Evolutionary conservation across 75 land plant genomes (phyloP).

Genomic region (Pinus tabuliformis): DNA sequence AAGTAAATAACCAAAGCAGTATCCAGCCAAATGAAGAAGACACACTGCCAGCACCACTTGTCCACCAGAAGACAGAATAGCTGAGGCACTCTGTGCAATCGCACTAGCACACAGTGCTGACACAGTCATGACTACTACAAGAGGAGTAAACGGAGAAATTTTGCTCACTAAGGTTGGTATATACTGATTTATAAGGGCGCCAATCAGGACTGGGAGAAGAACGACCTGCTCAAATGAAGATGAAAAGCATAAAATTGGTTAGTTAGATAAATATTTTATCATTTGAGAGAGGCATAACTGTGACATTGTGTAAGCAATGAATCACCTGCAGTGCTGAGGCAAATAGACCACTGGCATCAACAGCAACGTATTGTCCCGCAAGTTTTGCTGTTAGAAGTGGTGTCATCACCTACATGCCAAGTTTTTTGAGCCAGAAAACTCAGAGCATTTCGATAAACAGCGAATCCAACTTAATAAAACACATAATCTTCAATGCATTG

Average conservation of each 20-base stretch:
- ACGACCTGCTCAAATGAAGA: slow-evolving; percentile 52
- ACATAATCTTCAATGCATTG: not conserved
- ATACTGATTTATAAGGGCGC: slow-evolving; percentile 77
- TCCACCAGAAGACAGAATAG: slow-evolving; percentile 68
- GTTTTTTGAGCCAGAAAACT: not conserved
- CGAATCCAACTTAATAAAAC: not conserved
- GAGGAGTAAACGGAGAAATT: slow-evolving; percentile 75
- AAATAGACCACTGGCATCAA: slow-evolving; percentile 68
- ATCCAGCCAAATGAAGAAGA: slow-evolving; percentile 72
- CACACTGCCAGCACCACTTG: slow-evolving; percentile 61
- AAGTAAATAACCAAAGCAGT: slow-evolving; percentile 75
- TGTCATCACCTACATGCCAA: slow-evolving; percentile 70
- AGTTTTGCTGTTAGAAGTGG: slow-evolving; percentile 88
- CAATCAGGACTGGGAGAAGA: slow-evolving; percentile 81
- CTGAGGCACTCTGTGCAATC: slow-evolving; percentile 79
- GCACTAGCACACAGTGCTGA: slow-evolving; percentile 83
- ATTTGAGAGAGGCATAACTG: not conserved
- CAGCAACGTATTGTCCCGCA: slow-evolving; percentile 90
- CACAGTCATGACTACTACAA: slow-evolving; percentile 73
- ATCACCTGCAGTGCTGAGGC: slow-evolving; percentile 59
- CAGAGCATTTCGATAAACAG: not conserved
- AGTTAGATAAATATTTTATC: not conserved
- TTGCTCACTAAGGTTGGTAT: slow-evolving; percentile 47
- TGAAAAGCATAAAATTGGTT: not conserved
- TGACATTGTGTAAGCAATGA: not conserved